phyloP scores from a whole-genome alignment of 495 filamentous ascomycete genomes.

The Podospora tetraspora region DNA sequence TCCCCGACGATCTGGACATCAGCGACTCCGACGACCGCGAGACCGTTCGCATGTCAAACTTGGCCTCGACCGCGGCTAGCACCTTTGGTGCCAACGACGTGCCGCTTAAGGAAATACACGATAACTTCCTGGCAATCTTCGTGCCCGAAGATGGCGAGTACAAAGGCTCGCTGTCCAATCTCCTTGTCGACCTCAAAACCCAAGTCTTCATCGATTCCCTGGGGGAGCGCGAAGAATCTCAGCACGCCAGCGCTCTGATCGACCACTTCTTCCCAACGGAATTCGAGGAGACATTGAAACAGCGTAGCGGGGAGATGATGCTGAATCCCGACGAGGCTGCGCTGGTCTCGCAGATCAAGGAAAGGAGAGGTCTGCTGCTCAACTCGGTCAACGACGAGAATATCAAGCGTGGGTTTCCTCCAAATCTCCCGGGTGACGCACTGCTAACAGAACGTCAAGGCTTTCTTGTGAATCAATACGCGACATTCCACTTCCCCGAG shows the following conservation, averaged over 20 bases:
- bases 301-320: conserved; percentile 58
- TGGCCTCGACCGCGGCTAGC: conserved; percentile 78
- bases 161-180: conserved; percentile 55
- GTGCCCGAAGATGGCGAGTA: conserved; percentile 59
- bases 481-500: conserved; percentile 73
- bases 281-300: conserved; percentile 58
- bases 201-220: conserved; percentile 75
- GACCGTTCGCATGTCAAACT: conserved; percentile 77
- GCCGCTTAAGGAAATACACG: conserved; percentile 74
- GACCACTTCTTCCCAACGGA: conserved; percentile 68
- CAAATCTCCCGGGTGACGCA: neutral
- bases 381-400: conserved; percentile 53
- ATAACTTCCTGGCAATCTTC: conserved; percentile 79
- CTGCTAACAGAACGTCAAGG: conserved; percentile 34
- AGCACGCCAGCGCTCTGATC: conserved; percentile 60
- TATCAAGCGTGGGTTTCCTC: conserved; percentile 38
- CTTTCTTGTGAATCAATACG: conserved; percentile 66
- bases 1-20: conserved; percentile 68
- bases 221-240: conserved; percentile 47
- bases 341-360: conserved; percentile 59
- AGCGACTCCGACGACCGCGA: conserved; percentile 61
- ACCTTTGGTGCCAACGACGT: conserved; percentile 82
- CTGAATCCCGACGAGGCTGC: conserved; percentile 68
- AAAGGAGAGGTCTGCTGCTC: conserved; percentile 62
- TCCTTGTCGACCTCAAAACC: conserved; percentile 82